These are phyloP conservation scores for Diaporthe capsici DNA, from an alignment of 2,329 filamentous ascomycete species.

Conservation along the genomic window DNA sequence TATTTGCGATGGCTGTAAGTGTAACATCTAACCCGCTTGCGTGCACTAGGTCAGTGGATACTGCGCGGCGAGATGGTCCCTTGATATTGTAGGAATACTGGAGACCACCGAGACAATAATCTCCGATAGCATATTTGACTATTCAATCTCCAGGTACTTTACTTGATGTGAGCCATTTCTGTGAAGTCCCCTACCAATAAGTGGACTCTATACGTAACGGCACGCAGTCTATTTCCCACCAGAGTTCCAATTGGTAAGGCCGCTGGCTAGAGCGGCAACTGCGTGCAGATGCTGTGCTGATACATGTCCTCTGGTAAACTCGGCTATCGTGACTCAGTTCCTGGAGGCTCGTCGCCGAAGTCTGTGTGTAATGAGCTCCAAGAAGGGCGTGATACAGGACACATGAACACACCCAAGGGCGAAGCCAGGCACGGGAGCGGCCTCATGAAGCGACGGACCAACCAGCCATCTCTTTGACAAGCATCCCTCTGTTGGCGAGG, in stretches of 20 bases:
- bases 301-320: background rate
- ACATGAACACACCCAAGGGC: no score
- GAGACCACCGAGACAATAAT: slow-evolving; percentile 6
- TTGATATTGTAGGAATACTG: slow-evolving; percentile 4
- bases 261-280: background rate
- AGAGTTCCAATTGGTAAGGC: no score
- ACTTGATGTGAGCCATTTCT: slow-evolving; percentile 7
- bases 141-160: background rate
- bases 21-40: slow-evolving; percentile 27
- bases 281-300: background rate
- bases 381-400: background rate
- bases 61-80: slow-evolving; percentile 2
- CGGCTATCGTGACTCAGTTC: background rate
- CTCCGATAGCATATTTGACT: slow-evolving; percentile 1
- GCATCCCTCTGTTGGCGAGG: background rate
- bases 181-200: background rate
- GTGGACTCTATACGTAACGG: slow-evolving; percentile 9
- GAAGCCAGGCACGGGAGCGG: background rate
- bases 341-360: background rate
- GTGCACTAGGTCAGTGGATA: slow-evolving; percentile 9
- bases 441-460: background rate
- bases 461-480: background rate
- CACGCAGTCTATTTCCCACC: background rate
- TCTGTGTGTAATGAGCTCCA: background rate
- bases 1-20: background rate